Evolutionary conservation across 2,329 filamentous ascomycete genomes (phyloP).

Genomic region (Diaporthe destruens): DNA sequence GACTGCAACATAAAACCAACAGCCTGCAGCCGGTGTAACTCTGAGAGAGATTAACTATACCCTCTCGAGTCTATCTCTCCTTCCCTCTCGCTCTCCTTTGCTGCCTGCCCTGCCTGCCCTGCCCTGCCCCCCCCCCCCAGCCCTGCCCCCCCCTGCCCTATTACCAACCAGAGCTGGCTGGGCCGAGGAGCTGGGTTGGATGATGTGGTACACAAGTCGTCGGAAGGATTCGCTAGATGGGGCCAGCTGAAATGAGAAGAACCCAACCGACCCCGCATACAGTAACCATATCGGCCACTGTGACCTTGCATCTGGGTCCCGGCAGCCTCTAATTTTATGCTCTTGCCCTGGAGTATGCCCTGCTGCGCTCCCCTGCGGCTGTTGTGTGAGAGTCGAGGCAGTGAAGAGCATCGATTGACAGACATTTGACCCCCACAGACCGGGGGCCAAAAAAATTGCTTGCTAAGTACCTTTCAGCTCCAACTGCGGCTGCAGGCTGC

Average conservation of each 20-base stretch:
- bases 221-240: conserved; percentile 33
- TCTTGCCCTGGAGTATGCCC: neutral
- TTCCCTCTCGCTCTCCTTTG: neutral
- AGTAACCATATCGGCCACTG: neutral
- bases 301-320: conserved; percentile 1
- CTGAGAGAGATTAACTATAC: neutral
- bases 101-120: neutral
- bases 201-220: neutral
- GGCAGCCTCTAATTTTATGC: neutral
- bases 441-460: neutral
- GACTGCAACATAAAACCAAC: conserved; percentile 32
- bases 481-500: neutral
- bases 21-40: conserved; percentile 32
- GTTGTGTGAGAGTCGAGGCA: neutral
- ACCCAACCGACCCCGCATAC: conserved; percentile 6
- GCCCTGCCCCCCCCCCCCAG: no score
- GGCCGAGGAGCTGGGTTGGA: neutral
- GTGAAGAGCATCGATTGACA: neutral
- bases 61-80: no score
- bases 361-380: conserved; percentile 9
- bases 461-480: neutral
- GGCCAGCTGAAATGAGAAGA: conserved; percentile 31
- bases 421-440: neutral
- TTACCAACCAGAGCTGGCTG: conserved; percentile 13
- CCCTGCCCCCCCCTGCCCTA: no score